A percentile compares a stretch with the other conserved stretches of the same genome.
These are phyloP conservation scores for Boletus speciosus DNA, from an alignment of 768 basidiomycete genomes.

Conservation along the genomic window DNA sequence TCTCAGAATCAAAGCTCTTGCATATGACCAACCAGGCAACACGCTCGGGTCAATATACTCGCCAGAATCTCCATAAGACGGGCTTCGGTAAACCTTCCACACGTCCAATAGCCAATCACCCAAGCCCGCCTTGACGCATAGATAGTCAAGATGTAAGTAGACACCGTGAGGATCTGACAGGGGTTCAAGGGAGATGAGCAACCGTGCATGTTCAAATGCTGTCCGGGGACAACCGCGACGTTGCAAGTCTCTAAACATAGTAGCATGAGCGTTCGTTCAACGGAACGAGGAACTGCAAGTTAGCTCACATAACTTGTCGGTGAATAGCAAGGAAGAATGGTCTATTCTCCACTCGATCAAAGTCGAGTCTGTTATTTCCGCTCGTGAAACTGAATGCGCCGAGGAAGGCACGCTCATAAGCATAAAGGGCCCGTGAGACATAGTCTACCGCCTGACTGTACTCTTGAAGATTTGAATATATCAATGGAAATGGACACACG, in stretches of 20 bases:
- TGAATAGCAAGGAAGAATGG: constrained; percentile 90
- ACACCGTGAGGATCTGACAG: constrained; percentile 87
- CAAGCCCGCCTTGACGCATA: constrained; percentile 81
- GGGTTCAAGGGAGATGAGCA: constrained; percentile 83
- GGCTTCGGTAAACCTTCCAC: constrained; percentile 31
- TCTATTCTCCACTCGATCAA: constrained; percentile 86
- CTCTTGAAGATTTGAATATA: constrained; percentile 43
- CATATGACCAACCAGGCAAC: constrained; percentile 77
- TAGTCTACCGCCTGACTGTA: constrained; percentile 81
- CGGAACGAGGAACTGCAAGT: background rate
- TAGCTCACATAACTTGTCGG: constrained; percentile 69
- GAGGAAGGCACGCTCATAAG: constrained; percentile 87
- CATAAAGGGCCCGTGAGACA: constrained; percentile 89
- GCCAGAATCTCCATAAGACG: constrained; percentile 5
- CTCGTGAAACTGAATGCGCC: constrained; percentile 82
- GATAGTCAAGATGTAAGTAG: constrained; percentile 76
- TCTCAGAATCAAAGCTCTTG: constrained; percentile 65
- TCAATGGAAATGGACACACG: background rate
- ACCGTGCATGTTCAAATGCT: constrained; percentile 86
- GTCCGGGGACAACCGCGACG: constrained; percentile 88
- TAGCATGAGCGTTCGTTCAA: background rate
- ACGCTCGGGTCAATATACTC: constrained; percentile 49
- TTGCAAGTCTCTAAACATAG: constrained; percentile 62
- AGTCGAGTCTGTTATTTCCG: constrained; percentile 83
- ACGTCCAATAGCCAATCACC: constrained; percentile 75